Base-by-base conservation (phyloP, 495 filamentous ascomycete genomes). In the Aspergillus baeticus region DNA sequence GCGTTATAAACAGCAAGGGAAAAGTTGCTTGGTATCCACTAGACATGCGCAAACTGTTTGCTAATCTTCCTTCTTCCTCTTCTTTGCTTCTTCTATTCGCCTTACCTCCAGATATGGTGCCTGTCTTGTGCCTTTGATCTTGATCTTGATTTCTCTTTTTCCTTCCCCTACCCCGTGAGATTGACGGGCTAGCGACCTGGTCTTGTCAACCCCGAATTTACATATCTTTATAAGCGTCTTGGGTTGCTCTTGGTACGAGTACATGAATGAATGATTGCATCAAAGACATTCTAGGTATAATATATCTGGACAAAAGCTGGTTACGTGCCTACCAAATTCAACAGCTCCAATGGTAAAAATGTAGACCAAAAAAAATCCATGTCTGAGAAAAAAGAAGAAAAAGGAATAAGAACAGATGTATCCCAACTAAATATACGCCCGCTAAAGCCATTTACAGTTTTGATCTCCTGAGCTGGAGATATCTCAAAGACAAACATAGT, bases 1-100 rank as follows among this genome's bases (percentile, higher is more conserved):
- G 86, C 86, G 46, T 62, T 89, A 62, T 90, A 69, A 81, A 51
- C 37, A 43, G 17, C 13, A 43, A 51, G 54, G 49, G 59, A 57
- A 54, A 56, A 41, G 55, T 44, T 59, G 42, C 51, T 53, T 34
- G 29, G 23, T 42, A 43, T 48, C 35, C 34, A 49, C 43, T 54
- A 53, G 53, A 59, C 47, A 35, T n/a, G n/a, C 60, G 44, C 55
- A 63, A 57, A 38, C 51, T 37, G 23, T 45, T 26, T 23, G 23
- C 41, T 36, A 18, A 36, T 41, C 39, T 55, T 47, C 39, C 36
- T 41, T 26, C 35, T 53, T 47, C 34, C 42, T 23, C 29, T 26
- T 44, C 42, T 20, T 21, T 34, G 37, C 33, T 51, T 14, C 34
- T 3, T 43, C 5, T 43, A 48, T 35, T 10, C 33, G 11, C 18